phyloP scores from a whole-genome alignment of 352 stramenopile species.

The Blastocystis sp. region DNA sequence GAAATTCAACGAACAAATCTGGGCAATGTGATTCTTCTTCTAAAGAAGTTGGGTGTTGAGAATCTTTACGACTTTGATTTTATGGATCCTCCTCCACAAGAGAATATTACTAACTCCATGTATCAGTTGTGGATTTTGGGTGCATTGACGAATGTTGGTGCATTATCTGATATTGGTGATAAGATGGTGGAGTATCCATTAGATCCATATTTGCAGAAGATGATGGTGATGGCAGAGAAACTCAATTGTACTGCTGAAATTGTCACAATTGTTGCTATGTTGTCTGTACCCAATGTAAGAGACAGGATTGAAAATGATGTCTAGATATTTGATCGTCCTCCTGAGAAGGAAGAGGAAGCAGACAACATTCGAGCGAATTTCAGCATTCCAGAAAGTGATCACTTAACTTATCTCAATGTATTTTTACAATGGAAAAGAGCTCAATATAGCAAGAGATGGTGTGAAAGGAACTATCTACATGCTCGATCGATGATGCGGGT shows the following conservation, averaged over 20 bases:
- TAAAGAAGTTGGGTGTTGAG: conserved; percentile 92
- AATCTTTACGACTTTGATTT: conserved; percentile 92
- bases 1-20: conserved; percentile 96
- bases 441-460: conserved; percentile 87
- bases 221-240: conserved; percentile 87
- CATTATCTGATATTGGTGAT: conserved; percentile 86
- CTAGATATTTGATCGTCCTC: conserved; percentile 84
- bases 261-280: conserved; percentile 89
- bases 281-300: conserved; percentile 81
- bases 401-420: conserved; percentile 91
- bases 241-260: conserved; percentile 86
- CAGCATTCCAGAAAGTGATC: conserved; percentile 92
- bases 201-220: conserved; percentile 86
- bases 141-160: conserved; percentile 89
- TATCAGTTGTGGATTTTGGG: conserved; percentile 96
- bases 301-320: background rate
- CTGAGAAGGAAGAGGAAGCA: conserved; percentile 91
- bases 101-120: conserved; percentile 94
- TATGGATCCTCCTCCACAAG: conserved; percentile 90
- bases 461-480: conserved; percentile 90
- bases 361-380: conserved; percentile 94
- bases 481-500: conserved; percentile 74
- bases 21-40: conserved; percentile 88
- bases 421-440: conserved; percentile 81
- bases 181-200: conserved; percentile 97